A percentile compares a stretch with the other conserved stretches of the same genome.
phyloP scores from a whole-genome alignment of 2,329 filamentous ascomycete species.

The Ophiocordyceps robertsii region DNA sequence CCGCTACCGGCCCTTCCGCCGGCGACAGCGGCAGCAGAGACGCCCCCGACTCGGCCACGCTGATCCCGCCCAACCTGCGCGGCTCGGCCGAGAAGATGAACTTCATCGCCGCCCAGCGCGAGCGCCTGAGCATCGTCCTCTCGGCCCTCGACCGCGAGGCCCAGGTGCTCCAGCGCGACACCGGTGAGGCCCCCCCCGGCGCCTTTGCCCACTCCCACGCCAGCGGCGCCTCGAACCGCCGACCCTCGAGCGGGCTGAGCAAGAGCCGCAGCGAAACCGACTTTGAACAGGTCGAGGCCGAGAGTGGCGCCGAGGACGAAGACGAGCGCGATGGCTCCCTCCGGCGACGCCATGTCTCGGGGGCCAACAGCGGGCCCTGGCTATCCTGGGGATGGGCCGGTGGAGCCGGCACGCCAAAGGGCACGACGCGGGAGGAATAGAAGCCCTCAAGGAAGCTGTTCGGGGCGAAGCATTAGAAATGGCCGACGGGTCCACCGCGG shows the following conservation, averaged over 20 bases:
- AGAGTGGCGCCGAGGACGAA: constrained; percentile 45
- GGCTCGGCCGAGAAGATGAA: constrained; percentile 52
- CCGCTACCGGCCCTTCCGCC: constrained; percentile 35
- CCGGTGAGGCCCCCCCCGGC: constrained; percentile 6
- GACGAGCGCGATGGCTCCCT: constrained; percentile 17
- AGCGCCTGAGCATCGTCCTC: constrained; percentile 61
- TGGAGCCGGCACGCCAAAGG: constrained; percentile 14
- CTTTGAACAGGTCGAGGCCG: constrained; percentile 78
- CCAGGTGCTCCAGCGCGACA: constrained; percentile 36
- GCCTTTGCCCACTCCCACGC: constrained; percentile 9
- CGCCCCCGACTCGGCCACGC: constrained; percentile 32
- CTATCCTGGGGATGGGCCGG: constrained; percentile 34
- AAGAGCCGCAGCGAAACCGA: constrained; percentile 80
- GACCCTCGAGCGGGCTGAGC: constrained; percentile 42
- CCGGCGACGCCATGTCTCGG: constrained; percentile 15
- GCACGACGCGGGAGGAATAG: constrained; percentile 26
- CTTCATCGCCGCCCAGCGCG: constrained; percentile 68
- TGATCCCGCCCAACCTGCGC: constrained; percentile 59
- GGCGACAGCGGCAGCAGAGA: constrained; percentile 12
- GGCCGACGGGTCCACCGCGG: no score
- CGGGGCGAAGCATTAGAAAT: constrained; percentile 12
- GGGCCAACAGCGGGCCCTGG: constrained; percentile 22
- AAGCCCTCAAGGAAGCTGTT: constrained; percentile 7
- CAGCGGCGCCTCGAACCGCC: constrained; percentile 21
- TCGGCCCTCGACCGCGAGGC: constrained; percentile 72